A percentile compares a stretch with the other conserved stretches of the same genome.
Evolutionary conservation across 345 rosid genomes (phyloP).

Genomic region (Mangifera indica): DNA sequence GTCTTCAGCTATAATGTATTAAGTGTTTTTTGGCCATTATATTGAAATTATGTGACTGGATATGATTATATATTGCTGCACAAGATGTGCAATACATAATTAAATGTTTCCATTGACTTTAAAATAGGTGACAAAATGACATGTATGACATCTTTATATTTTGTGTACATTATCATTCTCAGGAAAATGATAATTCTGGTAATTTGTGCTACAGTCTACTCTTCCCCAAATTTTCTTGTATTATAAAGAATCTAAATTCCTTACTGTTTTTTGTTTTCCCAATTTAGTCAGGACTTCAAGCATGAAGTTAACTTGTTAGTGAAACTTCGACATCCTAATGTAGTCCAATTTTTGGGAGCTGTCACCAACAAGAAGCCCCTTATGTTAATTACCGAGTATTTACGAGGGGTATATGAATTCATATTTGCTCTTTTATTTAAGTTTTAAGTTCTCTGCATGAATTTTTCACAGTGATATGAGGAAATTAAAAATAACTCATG

Average conservation of each 20-base stretch:
- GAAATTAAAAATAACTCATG: constrained; percentile 13
- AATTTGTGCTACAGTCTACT: constrained; percentile 13
- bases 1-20: too few species aligned
- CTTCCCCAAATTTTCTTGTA: background rate
- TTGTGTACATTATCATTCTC: constrained; percentile 1
- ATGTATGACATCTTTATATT: too few species aligned
- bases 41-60: too few species aligned
- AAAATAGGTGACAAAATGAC: too few species aligned
- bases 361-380: constrained; percentile 99
- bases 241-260: constrained; percentile 4
- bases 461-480: constrained; percentile 6
- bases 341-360: constrained; percentile 97
- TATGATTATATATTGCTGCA: too few species aligned
- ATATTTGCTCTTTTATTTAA: constrained; percentile 17
- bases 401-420: constrained; percentile 73
- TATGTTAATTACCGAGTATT: constrained; percentile 91
- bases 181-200: constrained; percentile 17
- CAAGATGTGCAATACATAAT: too few species aligned
- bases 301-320: constrained; percentile 96
- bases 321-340: constrained; percentile 99
- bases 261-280: constrained; percentile 25
- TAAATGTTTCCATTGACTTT: too few species aligned
- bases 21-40: too few species aligned
- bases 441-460: constrained; percentile 13
- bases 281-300: constrained; percentile 96